Base-by-base conservation (phyloP, 176 grass and related monocot species). In the Carex pumila region DNA sequence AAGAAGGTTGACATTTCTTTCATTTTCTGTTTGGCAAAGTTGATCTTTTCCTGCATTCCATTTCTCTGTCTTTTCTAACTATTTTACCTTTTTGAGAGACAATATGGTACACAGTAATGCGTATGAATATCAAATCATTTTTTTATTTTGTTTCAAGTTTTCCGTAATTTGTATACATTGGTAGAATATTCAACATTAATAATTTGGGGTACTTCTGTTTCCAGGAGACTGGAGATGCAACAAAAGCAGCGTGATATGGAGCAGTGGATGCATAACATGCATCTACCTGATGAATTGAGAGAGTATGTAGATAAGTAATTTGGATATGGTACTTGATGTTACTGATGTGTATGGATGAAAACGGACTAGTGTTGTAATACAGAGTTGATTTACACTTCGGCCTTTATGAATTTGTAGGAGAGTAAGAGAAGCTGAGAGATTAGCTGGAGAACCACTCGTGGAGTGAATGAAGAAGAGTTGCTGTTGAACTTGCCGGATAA, bases 191-290 rank as follows among this genome's bases (percentile, higher is more conserved):
- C 21, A 55, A 41, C 29, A 32, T 8, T 15, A 80, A n/a, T 45
- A 81, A 63, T 61, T 81, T 0, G 15, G 30, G 78, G 32, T 60
- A 29, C 70, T 78, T 78, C 22, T 85, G 84, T 39, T 45, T 21
- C 47, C 76, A 98, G 95, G 88, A 98, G 54, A 88, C 73, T 98
- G 63, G 93, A 95, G 86, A 98, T 98, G 96, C 96, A 98, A 88
- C 91, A 95, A 84, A 92, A 93, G 69, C 88, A 84, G 3, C 93
- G 93, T 86, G 96, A 98, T 86, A 89, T 98, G 88, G 96, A 98
- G 78, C 85, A 87, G 68, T 97, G 92, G 94, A 97, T 97, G 92
- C 94, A 92, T 88, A 92, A 95, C 88, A 84, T 91, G 68, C 88
- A 91, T 39, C 81, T 98, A 85, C 96, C 96, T 71, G 96, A 88